These are phyloP conservation scores for Lentinula sp. DNA, from an alignment of 768 basidiomycete species.

Conservation along the genomic window DNA sequence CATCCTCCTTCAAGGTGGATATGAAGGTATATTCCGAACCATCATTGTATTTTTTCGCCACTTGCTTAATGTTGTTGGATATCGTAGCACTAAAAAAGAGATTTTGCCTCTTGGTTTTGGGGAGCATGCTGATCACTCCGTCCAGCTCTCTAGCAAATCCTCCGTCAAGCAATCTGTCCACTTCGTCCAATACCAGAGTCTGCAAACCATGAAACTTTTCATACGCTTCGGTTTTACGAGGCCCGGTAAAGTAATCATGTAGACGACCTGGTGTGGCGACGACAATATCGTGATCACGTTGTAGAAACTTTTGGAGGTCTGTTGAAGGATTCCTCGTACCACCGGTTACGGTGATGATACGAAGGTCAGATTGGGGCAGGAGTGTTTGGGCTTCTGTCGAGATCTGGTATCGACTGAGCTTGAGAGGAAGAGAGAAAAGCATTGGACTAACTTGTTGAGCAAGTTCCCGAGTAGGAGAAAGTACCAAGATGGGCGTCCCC, in stretches of 20 bases:
- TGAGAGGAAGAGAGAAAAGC: slow-evolving; percentile 32
- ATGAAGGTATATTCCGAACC: slow-evolving; percentile 37
- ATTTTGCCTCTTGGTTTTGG: slow-evolving; percentile 47
- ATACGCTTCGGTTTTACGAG: slow-evolving; percentile 31
- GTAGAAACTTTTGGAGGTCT: slow-evolving; percentile 20
- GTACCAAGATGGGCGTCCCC: slow-evolving; percentile 51
- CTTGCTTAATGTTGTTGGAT: slow-evolving; percentile 58
- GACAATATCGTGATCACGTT: slow-evolving; percentile 42
- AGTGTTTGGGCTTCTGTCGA: slow-evolving; percentile 56
- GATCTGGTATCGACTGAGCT: slow-evolving; percentile 29
- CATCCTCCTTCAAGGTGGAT: slow-evolving; percentile 51
- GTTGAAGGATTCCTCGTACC: slow-evolving; percentile 8
- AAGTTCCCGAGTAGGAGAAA: slow-evolving; percentile 72
- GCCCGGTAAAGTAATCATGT: slow-evolving; percentile 49
- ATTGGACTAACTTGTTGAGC: slow-evolving; percentile 57
- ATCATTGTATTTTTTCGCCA: slow-evolving; percentile 18
- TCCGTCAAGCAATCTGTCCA: slow-evolving; percentile 67
- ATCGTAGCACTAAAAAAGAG: slow-evolving; percentile 73
- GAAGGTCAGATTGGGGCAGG: slow-evolving; percentile 8
- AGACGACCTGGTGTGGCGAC: slow-evolving; percentile 76
- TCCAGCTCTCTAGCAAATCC: slow-evolving; percentile 67
- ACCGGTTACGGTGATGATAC: neutral
- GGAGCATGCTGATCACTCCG: slow-evolving; percentile 45
- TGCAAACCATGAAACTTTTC: slow-evolving; percentile 30
- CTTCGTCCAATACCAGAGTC: slow-evolving; percentile 63